Conservation (phyloP, 2,329 filamentous ascomycete genomes). For the Phialophora tarda region DNA sequence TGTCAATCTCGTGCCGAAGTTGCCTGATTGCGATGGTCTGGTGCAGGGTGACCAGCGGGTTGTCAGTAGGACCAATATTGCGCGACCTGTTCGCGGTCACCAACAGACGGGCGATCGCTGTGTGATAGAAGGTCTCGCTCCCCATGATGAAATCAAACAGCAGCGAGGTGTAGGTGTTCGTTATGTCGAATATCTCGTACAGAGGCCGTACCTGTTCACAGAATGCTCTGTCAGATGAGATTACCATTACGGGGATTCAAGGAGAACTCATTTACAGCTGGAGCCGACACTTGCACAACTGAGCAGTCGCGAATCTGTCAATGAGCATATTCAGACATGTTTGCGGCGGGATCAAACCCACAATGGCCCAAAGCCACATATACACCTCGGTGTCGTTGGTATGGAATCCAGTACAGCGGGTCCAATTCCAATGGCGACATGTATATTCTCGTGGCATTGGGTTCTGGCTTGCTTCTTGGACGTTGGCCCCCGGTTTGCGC, state of each 20-base stretch:
- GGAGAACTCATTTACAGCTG: background rate
- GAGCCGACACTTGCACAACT: background rate
- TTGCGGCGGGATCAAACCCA: background rate
- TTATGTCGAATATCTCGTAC: conserved; percentile 17
- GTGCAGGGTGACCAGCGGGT: background rate
- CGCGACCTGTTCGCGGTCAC: conserved; percentile 2
- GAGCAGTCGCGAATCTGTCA: background rate
- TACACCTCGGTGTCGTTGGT: background rate
- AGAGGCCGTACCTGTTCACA: background rate
- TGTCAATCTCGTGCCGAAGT: conserved; percentile 11
- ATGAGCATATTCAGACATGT: background rate
- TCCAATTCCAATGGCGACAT: background rate
- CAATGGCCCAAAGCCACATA: conserved; percentile 2
- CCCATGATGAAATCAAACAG: conserved; percentile 9
- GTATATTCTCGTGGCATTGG: background rate
- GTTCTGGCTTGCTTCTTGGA: background rate
- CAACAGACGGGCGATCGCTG: conserved; percentile 4
- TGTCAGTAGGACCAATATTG: background rate
- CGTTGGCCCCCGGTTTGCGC: background rate
- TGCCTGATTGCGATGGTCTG: conserved; percentile 8
- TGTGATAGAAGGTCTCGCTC: conserved; percentile 13
- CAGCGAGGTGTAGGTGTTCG: conserved; percentile 9
- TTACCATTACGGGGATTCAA: background rate
- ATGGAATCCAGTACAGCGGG: conserved; percentile 1
- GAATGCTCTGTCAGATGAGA: too few relatives aligned